Evolutionary conservation across 2,329 filamentous ascomycete species (phyloP), one percentile per base, ranked within the genome.

Genomic region (Fusarium sp.): DNA sequence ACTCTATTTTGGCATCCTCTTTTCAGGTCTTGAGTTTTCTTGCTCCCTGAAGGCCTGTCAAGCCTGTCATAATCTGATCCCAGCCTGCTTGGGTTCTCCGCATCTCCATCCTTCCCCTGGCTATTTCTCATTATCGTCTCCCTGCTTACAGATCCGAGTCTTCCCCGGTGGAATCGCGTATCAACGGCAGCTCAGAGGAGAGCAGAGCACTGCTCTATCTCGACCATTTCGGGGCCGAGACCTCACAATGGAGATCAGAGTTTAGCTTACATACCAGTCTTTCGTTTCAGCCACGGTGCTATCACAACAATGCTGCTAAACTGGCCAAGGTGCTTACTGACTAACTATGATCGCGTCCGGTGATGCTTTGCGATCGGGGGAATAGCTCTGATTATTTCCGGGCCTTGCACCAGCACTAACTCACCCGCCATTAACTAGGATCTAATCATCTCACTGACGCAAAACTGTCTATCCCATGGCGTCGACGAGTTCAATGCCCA

Each of bases 271-370:
- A 77, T 77, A 54, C 70, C 75, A 76, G 68, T 73, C 72, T 68
- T 66, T 39, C 24, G 76, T 78, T 77, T 78, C 74, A 76, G 76
- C 75, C 74, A 76, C 54, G 38, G 51, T 62, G 56, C 62, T 26
- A 56, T 47, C 38, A 24, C 41, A 38, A 39, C 41, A 30, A 52
- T 32, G 32, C 48, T 52, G 57, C 51, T 56, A 51, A 74, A 36
- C 20, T 20, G 48, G 38, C 6, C 28, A 66, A 54, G 59, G 56
- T 68, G 48, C 20, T 62, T 30, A 50, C 32, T 56, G 47, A 51
- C 50, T 36, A n/a, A 58, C 58, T 36, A 32, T 56, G 58, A 71
- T 72, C 42, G 50, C 20, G 38, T 64, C 30, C 45, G 24, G 39
- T 45, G 51, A 62, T 13, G 56, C 39, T 70, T 54, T 59, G 36